Evolutionary conservation across 169 alveolate species (phyloP).

Genomic region (Cryptosporidium xiaoi): DNA sequence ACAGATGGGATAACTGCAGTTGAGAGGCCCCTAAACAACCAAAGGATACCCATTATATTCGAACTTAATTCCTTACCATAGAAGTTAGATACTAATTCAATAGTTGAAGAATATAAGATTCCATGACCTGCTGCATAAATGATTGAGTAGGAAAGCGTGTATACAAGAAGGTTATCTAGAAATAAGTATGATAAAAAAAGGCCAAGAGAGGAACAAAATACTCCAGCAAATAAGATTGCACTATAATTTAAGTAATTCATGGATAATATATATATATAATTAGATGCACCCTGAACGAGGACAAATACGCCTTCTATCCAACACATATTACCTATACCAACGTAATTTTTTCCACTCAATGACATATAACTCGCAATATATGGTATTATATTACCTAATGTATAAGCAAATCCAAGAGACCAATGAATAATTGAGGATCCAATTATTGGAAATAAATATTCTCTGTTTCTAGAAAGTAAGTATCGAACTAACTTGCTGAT

Average conservation of each 20-base stretch:
- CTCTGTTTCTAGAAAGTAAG: background rate
- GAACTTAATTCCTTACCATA: constrained; percentile 8
- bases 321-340: constrained; percentile 30
- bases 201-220: constrained; percentile 16
- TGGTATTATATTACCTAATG: constrained; percentile 60
- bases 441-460: constrained; percentile 37
- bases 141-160: constrained; percentile 25
- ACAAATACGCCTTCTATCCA: constrained; percentile 63
- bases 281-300: constrained; percentile 50
- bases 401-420: constrained; percentile 62
- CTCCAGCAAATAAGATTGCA: constrained; percentile 8
- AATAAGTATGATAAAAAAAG: constrained; percentile 14
- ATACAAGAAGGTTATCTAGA: constrained; percentile 21
- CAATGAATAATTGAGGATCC: constrained; percentile 66
- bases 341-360: constrained; percentile 2
- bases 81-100: background rate
- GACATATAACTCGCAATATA: constrained; percentile 65
- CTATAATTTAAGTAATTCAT: background rate
- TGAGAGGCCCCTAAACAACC: constrained; percentile 63
- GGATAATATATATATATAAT: constrained; percentile 1
- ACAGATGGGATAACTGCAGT: constrained; percentile 49
- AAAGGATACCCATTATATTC: constrained; percentile 54
- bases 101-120: constrained; percentile 39
- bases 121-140: constrained; percentile 54
- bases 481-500: too few species aligned